Percentiles rank a stretch among this genome's conserved stretches.
These are phyloP conservation scores for Paracorniculantispora psalliotae DNA, from an alignment of 2,329 filamentous ascomycete species.

Conservation along the genomic window DNA sequence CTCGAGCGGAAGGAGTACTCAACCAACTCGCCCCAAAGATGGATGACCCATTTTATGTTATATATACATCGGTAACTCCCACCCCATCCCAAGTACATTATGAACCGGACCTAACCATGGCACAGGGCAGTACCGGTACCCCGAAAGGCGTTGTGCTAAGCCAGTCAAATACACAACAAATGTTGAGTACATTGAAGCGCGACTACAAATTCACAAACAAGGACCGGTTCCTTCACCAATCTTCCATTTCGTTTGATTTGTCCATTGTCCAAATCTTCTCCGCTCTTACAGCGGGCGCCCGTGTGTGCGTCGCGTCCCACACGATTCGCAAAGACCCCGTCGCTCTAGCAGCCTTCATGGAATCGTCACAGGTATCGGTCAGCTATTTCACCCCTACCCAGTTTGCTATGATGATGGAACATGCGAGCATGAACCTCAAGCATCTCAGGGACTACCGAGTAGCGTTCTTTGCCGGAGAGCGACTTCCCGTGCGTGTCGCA, in stretches of 20 bases:
- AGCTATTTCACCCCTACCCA: conserved; percentile 23
- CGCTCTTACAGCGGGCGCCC: conserved; percentile 20
- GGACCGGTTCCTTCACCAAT: conserved; percentile 22
- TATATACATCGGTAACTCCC: conserved; percentile 22
- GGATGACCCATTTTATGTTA: conserved; percentile 23
- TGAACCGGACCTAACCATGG: conserved; percentile 6
- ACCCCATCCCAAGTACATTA: neutral
- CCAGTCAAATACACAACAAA: conserved; percentile 22
- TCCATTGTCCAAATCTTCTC: conserved; percentile 22
- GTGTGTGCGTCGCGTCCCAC: conserved; percentile 20
- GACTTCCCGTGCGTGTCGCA: conserved; percentile 20
- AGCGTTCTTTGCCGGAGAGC: conserved; percentile 22
- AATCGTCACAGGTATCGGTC: conserved; percentile 17
- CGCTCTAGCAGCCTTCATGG: conserved; percentile 22
- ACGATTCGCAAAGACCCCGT: conserved; percentile 22
- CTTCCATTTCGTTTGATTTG: conserved; percentile 22
- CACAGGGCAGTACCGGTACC: conserved; percentile 22
- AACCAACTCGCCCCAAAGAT: neutral
- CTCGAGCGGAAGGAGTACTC: too few species aligned
- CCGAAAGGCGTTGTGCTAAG: conserved; percentile 23
- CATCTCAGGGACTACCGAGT: conserved; percentile 20
- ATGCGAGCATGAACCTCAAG: conserved; percentile 18
- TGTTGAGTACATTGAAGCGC: conserved; percentile 21
- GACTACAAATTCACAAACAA: conserved; percentile 18
- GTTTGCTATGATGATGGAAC: conserved; percentile 21